phyloP scores from a whole-genome alignment of 2,329 filamentous ascomycete genomes.

The Diaporthe destruens region DNA sequence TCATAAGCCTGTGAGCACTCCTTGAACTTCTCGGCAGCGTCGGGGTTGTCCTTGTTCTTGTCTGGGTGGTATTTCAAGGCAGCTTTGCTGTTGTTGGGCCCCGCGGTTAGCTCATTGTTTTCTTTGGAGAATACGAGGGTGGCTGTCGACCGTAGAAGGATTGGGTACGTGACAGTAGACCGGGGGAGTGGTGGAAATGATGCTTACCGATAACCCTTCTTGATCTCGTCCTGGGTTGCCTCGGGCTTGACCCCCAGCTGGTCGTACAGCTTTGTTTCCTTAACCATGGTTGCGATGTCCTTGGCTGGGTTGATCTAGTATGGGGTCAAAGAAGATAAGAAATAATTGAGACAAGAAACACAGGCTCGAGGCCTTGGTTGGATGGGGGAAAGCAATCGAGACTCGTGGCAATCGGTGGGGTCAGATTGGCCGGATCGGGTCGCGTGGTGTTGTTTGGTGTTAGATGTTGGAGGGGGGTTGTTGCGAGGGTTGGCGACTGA shows the following conservation, averaged over 20 bases:
- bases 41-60: conserved; percentile 94
- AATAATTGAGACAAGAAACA: neutral
- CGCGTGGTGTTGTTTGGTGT: conserved; percentile 21
- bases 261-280: conserved; percentile 96
- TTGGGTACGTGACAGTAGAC: neutral
- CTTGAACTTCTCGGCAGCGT: conserved; percentile 94
- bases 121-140: neutral
- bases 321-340: neutral
- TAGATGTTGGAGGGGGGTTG: neutral
- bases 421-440: conserved; percentile 28
- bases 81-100: conserved; percentile 71
- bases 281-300: conserved; percentile 76
- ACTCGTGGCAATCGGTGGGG: conserved; percentile 14
- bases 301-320: neutral
- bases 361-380: conserved; percentile 37
- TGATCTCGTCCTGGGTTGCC: conserved; percentile 93
- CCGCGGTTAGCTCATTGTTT: conserved; percentile 51
- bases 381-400: conserved; percentile 25
- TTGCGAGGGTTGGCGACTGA: conserved; percentile 9
- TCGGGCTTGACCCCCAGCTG: conserved; percentile 81
- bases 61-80: conserved; percentile 95
- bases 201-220: conserved; percentile 89
- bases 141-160: neutral
- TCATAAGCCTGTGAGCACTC: conserved; percentile 98
- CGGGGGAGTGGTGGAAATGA: neutral